These are phyloP conservation scores for Pseudogymnoascus sp. DNA, from an alignment of 2,329 filamentous ascomycete genomes.

Conservation along the genomic window DNA sequence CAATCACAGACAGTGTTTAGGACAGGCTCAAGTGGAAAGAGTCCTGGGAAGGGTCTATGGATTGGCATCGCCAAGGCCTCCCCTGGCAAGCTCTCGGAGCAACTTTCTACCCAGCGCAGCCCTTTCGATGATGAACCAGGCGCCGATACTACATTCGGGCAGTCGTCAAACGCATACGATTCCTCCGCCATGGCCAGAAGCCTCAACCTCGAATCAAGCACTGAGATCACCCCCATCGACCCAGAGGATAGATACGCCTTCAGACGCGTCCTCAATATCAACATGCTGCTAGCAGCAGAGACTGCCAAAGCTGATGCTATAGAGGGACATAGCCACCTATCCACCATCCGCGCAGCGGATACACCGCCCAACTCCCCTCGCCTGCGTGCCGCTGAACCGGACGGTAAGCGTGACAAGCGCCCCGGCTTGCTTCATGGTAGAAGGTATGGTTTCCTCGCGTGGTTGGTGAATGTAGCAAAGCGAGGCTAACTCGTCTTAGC, in stretches of 20 bases:
- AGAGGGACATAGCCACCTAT: neutral
- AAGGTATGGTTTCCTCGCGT: neutral
- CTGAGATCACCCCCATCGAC: neutral
- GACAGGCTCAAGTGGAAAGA: no score
- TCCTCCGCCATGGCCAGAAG: slow-evolving; percentile 8
- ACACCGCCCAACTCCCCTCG: neutral
- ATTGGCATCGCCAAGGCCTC: neutral
- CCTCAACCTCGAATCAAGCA: slow-evolving; percentile 6
- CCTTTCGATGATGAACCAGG: slow-evolving; percentile 6
- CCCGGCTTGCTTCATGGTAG: neutral
- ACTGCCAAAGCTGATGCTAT: neutral
- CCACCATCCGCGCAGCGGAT: neutral
- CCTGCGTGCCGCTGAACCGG: neutral
- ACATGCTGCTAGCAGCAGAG: neutral
- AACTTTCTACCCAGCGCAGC: neutral
- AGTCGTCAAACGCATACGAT: slow-evolving; percentile 5
- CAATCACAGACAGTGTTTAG: neutral
- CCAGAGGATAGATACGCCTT: neutral
- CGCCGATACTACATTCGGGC: slow-evolving; percentile 8
- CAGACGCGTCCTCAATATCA: neutral
- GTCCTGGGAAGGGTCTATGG: no score
- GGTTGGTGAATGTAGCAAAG: neutral
- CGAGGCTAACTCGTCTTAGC: neutral
- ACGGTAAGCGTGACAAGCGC: neutral
- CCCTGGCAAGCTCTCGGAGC: neutral